A percentile compares a stretch with the other conserved stretches of the same genome.
These are phyloP conservation scores for Solanum sejunctum DNA, from an alignment of 257 asterid species.

Conservation along the genomic window DNA sequence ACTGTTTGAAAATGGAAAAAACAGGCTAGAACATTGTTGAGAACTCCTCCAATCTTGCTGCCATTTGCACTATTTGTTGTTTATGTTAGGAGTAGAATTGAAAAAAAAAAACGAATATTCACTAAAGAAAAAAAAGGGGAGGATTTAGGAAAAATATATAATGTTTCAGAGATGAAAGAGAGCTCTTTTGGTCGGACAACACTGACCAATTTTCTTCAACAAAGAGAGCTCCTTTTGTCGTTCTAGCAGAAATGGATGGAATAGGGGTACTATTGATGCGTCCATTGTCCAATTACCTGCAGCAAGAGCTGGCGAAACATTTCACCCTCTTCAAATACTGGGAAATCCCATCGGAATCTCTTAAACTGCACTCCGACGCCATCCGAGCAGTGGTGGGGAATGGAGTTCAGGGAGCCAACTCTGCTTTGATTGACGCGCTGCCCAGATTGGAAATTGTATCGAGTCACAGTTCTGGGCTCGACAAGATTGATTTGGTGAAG, in stretches of 20 bases:
- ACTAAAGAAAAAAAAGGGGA: too few species aligned
- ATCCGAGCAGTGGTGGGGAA: conserved; percentile 39
- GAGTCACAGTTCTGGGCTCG: conserved; percentile 52
- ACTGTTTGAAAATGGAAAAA: not conserved
- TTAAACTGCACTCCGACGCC: conserved; percentile 14
- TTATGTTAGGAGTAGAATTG: not conserved
- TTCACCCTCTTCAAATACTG: conserved; percentile 39
- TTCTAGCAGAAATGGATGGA: conserved; percentile 15
- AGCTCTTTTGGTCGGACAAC: not conserved
- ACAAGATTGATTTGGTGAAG: conserved; percentile 40
- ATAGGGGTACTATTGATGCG: conserved; percentile 39
- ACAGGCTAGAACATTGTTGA: not conserved
- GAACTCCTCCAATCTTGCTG: not conserved
- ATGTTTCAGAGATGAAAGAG: not conserved
- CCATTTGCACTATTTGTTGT: not conserved
- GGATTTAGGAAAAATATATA: too few species aligned
- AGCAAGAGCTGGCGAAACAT: conserved; percentile 27
- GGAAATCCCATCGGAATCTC: conserved; percentile 24
- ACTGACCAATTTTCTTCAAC: not conserved
- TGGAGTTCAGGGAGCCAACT: conserved; percentile 36
- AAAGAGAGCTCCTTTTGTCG: not conserved
- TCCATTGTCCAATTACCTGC: conserved; percentile 37
- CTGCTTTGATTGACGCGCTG: conserved; percentile 38
- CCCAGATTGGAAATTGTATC: conserved; percentile 41
- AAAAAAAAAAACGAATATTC: too few species aligned